Percentiles rank a stretch among this genome's conserved stretches.
phyloP scores from a whole-genome alignment of 2,329 filamentous ascomycete species.

The Fusarium oligoseptatum region DNA sequence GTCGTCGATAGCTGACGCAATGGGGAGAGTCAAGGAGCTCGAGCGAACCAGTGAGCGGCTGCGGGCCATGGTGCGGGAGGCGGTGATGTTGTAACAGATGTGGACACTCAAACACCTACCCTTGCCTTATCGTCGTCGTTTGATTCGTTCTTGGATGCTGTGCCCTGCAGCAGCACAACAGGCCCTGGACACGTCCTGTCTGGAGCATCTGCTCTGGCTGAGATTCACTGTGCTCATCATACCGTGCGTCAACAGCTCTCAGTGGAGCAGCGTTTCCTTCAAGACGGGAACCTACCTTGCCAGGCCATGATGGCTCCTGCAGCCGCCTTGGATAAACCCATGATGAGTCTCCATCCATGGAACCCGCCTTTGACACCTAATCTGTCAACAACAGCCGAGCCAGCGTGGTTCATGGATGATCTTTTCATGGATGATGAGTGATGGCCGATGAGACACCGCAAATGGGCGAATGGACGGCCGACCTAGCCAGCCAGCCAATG shows the following conservation, averaged over 20 bases:
- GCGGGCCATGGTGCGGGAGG: constrained; percentile 36
- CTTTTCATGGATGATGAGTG: constrained; percentile 11
- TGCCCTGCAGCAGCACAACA: constrained; percentile 4
- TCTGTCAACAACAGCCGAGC: constrained; percentile 15
- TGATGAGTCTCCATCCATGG: constrained; percentile 27
- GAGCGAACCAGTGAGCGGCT: constrained; percentile 31
- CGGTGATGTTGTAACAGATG: constrained; percentile 37
- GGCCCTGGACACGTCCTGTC: constrained; percentile 1
- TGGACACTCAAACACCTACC: constrained; percentile 23
- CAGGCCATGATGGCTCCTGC: constrained; percentile 29
- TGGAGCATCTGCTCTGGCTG: constrained; percentile 14
- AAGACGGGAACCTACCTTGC: constrained; percentile 33
- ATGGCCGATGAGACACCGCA: constrained; percentile 30
- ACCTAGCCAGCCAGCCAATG: constrained; percentile 21
- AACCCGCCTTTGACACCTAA: constrained; percentile 17
- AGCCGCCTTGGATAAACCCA: constrained; percentile 36
- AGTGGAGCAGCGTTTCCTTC: constrained; percentile 34
- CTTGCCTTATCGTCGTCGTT: constrained; percentile 18
- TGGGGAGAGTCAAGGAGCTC: constrained; percentile 29
- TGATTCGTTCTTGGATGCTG: constrained; percentile 30
- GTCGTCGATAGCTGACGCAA: constrained; percentile 39
- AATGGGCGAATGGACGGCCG: constrained; percentile 27
- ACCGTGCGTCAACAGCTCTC: constrained; percentile 23
- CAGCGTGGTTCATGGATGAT: not conserved
- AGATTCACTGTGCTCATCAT: constrained; percentile 13